Base-by-base conservation (phyloP, 106 monocot genomes). In the Xerophyta viscosa region DNA sequence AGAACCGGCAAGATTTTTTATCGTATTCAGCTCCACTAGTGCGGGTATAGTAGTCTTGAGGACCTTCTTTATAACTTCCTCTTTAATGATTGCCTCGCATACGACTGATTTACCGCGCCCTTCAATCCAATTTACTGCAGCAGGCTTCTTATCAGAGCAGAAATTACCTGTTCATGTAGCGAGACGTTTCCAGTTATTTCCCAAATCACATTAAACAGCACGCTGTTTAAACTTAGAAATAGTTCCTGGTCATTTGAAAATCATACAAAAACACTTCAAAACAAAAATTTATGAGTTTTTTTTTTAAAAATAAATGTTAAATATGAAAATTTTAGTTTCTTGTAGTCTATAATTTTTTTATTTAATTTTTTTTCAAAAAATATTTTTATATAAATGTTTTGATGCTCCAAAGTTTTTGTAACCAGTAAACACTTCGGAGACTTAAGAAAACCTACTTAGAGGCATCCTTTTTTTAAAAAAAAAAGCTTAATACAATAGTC, bases 71-170 rank as follows among this genome's bases (percentile, higher is more conserved):
- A 91, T 85, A n/a, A 79, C 71, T 25, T 79, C 85, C 37, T 67
- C 91, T 58, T 58, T 76, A 29, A 91, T 85, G 24, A 65, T 66
- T n/a, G 85, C 81, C 64, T 91, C 91, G 39, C 91, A 91, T 26
- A 85, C 91, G 9, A 91, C 91, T 2, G 91, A 91, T 49, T 91
- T 91, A 28, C 91, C 91, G 25, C 91, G 68, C 14, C 91, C 91
- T 71, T 91, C 78, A 24, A 91, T 91, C 91, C 91, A 91, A 29
- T 91, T 91, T 30, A 91, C 81, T 24, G 91, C 91, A 24, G 91
- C 82, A 1, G 91, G 72, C 57, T 91, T 91, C 78, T 91, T 91
- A 50, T 91, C 91, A 0, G 84, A 84, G 50, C 91, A 91, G 75
- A 81, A 91, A 54, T 91, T 91, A 18, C 91, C 91, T 91, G 61